These are phyloP conservation scores for Saccharomycopsis oosterbeekiorum DNA, from an alignment of 805 yeast genomes.

Conservation along the genomic window DNA sequence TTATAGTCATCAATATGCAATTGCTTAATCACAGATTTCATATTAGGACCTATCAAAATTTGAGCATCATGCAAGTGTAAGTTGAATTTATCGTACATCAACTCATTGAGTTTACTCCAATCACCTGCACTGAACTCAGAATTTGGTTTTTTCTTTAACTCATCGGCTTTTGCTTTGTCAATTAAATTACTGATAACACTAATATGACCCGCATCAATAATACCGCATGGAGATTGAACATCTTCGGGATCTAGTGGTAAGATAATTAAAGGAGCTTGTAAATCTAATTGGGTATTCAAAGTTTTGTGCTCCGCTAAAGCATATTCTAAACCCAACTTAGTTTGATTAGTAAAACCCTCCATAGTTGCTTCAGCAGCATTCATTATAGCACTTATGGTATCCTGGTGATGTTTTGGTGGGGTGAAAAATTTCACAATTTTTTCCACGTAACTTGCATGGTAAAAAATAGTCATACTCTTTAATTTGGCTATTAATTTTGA, in stretches of 20 bases:
- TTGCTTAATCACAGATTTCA: conserved; percentile 67
- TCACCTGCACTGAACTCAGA: conserved; percentile 50
- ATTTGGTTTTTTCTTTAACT: conserved; percentile 50
- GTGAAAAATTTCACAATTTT: conserved; percentile 66
- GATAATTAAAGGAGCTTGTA: conserved; percentile 88
- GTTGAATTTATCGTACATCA: conserved; percentile 85
- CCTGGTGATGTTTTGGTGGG: conserved; percentile 78
- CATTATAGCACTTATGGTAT: conserved; percentile 83
- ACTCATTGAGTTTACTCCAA: conserved; percentile 62
- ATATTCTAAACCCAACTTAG: conserved; percentile 85
- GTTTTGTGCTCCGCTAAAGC: conserved; percentile 94
- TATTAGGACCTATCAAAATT: conserved; percentile 73
- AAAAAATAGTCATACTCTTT: conserved; percentile 81
- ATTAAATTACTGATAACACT: conserved; percentile 74
- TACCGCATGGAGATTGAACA: conserved; percentile 80
- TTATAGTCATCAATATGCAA: conserved; percentile 35
- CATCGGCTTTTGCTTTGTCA: conserved; percentile 54
- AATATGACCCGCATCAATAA: conserved; percentile 93
- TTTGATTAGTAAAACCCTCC: conserved; percentile 82
- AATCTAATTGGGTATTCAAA: conserved; percentile 69
- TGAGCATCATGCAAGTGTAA: conserved; percentile 78
- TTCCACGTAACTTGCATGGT: conserved; percentile 77
- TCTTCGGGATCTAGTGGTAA: conserved; percentile 73
- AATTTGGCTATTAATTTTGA: conserved; percentile 63
- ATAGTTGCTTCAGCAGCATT: conserved; percentile 93